Percentiles rank a stretch among this genome's conserved stretches.
phyloP scores from a whole-genome alignment of 1,284 basidiomycete genomes.

The Ustilago loliicola region DNA sequence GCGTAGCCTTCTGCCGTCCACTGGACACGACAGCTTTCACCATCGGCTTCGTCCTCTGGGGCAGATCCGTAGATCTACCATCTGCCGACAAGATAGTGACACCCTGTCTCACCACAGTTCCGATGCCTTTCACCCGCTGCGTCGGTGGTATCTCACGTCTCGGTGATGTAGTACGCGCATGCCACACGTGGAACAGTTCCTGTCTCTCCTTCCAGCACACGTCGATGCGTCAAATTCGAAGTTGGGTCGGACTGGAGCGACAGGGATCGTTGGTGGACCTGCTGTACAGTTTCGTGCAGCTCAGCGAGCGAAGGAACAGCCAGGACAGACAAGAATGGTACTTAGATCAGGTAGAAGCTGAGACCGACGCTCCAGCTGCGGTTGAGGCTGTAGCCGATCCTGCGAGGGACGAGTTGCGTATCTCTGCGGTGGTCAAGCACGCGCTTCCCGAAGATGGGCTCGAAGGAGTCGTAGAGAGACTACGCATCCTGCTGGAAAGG shows the following conservation, averaged over 20 bases:
- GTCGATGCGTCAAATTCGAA: conserved; percentile 24
- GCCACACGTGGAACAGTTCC: conserved; percentile 16
- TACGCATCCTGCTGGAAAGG: conserved; percentile 13
- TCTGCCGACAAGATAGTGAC: conserved; percentile 16
- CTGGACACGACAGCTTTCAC: conserved; percentile 16
- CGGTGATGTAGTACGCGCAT: conserved; percentile 2
- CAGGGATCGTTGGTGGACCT: conserved; percentile 13
- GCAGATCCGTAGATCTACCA: conserved; percentile 10
- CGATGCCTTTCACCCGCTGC: too few relatives aligned
- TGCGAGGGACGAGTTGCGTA: conserved; percentile 17
- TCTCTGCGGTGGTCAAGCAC: conserved; percentile 13
- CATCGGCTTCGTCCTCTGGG: conserved; percentile 19
- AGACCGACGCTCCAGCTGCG: conserved; percentile 22
- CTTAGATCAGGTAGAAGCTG: conserved; percentile 16
- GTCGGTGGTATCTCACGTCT: neutral
- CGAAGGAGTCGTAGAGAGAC: conserved; percentile 5
- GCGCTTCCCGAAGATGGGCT: conserved; percentile 10
- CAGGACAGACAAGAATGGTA: neutral
- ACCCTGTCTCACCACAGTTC: too few relatives aligned
- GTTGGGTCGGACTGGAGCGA: conserved; percentile 16
- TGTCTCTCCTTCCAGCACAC: conserved; percentile 21
- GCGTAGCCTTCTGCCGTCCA: conserved; percentile 5
- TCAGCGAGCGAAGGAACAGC: neutral
- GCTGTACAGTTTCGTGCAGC: conserved; percentile 24
- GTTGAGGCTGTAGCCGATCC: conserved; percentile 14